A percentile compares a stretch with the other conserved stretches of the same genome.
Conservation (phyloP, 345 rosid species). For the Eucalyptus regnans region DNA sequence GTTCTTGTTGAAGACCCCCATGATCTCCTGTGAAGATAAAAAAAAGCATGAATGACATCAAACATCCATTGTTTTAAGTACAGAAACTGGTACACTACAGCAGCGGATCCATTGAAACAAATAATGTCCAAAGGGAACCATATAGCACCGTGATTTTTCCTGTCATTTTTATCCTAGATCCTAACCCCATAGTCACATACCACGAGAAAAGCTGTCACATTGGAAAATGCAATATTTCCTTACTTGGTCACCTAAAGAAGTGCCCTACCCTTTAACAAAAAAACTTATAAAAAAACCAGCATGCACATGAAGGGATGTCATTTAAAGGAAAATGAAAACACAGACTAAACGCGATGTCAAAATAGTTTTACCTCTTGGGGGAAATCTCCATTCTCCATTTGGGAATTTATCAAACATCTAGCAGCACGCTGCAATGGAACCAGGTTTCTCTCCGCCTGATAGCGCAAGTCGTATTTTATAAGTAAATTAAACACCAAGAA, state of each 20-base stretch:
- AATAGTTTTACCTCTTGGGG: slow-evolving; percentile 5
- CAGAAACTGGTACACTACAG: neutral
- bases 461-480: neutral
- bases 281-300: neutral
- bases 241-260: neutral
- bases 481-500: neutral
- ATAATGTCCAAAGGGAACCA: neutral
- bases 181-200: neutral
- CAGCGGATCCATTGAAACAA: neutral
- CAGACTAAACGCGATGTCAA: neutral
- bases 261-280: neutral
- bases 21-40: slow-evolving; percentile 7
- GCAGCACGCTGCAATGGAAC: slow-evolving; percentile 8
- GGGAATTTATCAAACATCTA: slow-evolving; percentile 4
- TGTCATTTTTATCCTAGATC: neutral
- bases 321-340: neutral
- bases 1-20: slow-evolving; percentile 14
- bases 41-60: neutral
- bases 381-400: slow-evolving; percentile 12
- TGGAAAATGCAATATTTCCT: neutral
- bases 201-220: neutral
- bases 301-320: neutral
- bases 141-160: neutral
- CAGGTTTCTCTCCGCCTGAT: slow-evolving; percentile 1
- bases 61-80: neutral